phyloP scores from a whole-genome alignment of 805 yeast genomes.

The Starmerella etchellsii region DNA sequence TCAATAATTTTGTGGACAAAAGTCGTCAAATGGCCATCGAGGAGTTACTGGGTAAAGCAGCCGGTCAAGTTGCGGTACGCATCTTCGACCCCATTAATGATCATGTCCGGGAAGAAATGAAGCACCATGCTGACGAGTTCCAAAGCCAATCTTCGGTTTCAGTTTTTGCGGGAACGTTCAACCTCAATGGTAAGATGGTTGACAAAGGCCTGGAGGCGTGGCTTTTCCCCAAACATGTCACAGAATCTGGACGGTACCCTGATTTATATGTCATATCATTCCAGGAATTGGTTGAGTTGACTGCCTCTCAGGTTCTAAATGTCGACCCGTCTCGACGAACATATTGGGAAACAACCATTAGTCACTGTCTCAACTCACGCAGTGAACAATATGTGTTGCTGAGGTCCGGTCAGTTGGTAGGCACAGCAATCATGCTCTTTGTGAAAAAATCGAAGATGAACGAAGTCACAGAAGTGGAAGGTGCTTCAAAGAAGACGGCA shows the following conservation, averaged over 20 bases:
- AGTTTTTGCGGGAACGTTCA: slow-evolving; percentile 73
- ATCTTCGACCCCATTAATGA: slow-evolving; percentile 84
- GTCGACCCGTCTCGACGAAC: slow-evolving; percentile 68
- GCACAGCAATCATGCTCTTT: slow-evolving; percentile 64
- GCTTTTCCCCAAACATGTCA: slow-evolving; percentile 53
- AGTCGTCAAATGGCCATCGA: slow-evolving; percentile 85
- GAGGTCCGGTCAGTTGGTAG: slow-evolving; percentile 85
- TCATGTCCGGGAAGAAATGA: slow-evolving; percentile 55
- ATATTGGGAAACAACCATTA: slow-evolving; percentile 65
- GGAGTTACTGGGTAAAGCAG: slow-evolving; percentile 65
- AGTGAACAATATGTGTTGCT: slow-evolving; percentile 46
- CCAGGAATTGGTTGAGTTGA: slow-evolving; percentile 87
- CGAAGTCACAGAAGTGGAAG: slow-evolving; percentile 70
- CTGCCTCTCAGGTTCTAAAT: slow-evolving; percentile 78
- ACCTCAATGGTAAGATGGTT: slow-evolving; percentile 60
- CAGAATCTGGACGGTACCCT: slow-evolving; percentile 33
- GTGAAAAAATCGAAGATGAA: slow-evolving; percentile 47
- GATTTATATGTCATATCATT: slow-evolving; percentile 82
- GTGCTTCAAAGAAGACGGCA: slow-evolving; percentile 91
- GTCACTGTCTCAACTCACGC: slow-evolving; percentile 45
- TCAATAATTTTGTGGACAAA: slow-evolving; percentile 89
- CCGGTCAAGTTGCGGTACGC: slow-evolving; percentile 53
- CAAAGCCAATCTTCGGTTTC: slow-evolving; percentile 48
- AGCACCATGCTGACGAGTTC: slow-evolving; percentile 38
- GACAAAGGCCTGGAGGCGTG: slow-evolving; percentile 51